Evolutionary conservation across 768 basidiomycete genomes (phyloP).

Genomic region (Neoboletus brunneissimus): DNA sequence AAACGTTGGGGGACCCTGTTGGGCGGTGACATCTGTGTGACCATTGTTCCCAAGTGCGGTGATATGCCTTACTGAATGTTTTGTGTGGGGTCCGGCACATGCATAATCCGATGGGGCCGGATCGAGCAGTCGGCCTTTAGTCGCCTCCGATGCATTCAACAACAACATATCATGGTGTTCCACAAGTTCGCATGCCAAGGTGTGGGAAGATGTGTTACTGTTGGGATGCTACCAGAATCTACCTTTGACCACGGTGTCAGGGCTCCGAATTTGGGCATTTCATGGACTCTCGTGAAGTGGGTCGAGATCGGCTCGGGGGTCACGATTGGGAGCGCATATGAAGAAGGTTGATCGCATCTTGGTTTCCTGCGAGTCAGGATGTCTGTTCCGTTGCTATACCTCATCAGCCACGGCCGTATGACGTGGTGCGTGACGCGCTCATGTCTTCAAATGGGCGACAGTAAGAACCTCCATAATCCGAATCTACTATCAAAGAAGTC

Average conservation of each 20-base stretch:
- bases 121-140: not conserved
- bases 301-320: not conserved
- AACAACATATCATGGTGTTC: not conserved
- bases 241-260: no score
- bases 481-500: not conserved
- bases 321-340: no score
- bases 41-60: not conserved
- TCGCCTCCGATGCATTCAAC: not conserved
- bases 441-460: no score
- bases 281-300: not conserved
- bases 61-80: not conserved
- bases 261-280: no score
- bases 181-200: not conserved
- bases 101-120: not conserved
- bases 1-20: not conserved
- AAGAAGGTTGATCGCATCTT: not conserved
- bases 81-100: not conserved
- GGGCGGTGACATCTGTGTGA: not conserved
- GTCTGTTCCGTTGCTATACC: not conserved
- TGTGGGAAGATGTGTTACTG: not conserved
- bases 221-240: not conserved
- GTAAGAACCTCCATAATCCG: not conserved
- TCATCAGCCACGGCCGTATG: not conserved
- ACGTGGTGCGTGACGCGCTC: not conserved
- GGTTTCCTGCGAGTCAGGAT: not conserved